Percentiles rank a stretch among this genome's conserved stretches.
Evolutionary conservation across 148 eudicot genomes (phyloP).

Genomic region (Vaccinium darrowii): DNA sequence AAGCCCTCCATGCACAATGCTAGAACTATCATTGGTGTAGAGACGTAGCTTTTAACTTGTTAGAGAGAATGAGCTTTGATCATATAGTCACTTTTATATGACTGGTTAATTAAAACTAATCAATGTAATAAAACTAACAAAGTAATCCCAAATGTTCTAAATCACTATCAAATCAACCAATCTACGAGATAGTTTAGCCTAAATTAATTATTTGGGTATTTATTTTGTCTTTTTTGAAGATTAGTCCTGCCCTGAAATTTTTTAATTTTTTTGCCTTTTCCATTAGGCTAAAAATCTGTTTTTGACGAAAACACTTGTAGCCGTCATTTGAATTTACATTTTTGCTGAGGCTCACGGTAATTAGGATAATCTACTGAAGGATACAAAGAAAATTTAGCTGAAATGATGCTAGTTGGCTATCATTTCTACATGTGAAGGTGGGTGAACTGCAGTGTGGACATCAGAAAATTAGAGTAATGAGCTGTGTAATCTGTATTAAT

Average conservation of each 20-base stretch:
- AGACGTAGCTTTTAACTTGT: too few species aligned
- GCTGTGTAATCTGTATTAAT: background rate
- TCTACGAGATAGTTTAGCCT: too few species aligned
- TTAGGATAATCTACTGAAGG: background rate
- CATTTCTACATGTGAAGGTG: background rate
- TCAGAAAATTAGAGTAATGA: background rate
- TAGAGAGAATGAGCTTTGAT: too few species aligned
- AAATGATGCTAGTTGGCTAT: background rate
- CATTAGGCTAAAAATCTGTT: background rate
- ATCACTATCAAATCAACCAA: too few species aligned
- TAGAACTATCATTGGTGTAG: background rate
- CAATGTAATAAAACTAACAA: too few species aligned
- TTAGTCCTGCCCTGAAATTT: too few species aligned
- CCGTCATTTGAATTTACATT: background rate
- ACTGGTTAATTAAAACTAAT: too few species aligned
- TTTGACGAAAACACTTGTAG: background rate
- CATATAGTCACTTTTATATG: too few species aligned
- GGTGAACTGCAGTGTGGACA: background rate
- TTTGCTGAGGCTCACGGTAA: background rate
- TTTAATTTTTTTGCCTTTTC: too few species aligned
- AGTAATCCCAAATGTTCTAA: too few species aligned
- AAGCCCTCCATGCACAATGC: background rate
- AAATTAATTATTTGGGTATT: too few species aligned
- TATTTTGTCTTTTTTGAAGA: too few species aligned
- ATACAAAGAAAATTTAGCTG: background rate